Evolutionary conservation across 1,284 basidiomycete genomes (phyloP), one percentile per base, ranked within the genome.

Genomic region (Takashimella tepidaria): DNA sequence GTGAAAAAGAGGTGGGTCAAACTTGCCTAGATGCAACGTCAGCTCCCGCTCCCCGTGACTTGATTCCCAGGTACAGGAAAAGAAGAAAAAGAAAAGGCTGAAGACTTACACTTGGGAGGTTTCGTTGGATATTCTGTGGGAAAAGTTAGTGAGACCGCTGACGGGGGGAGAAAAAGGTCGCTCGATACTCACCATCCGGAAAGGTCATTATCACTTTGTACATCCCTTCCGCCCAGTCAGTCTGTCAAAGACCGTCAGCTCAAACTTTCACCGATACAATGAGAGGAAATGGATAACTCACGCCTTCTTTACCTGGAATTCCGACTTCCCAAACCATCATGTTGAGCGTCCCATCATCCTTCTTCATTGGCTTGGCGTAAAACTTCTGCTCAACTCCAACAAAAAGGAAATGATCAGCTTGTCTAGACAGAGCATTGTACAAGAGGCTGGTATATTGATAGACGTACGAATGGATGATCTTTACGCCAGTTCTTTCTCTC

Each of bases 401-500:
- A n/a, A n/a, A n/a, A n/a, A n/a, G n/a, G n/a, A n/a, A n/a, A n/a
- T n/a, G n/a, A n/a, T n/a, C n/a, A n/a, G n/a, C n/a, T n/a, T n/a
- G n/a, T n/a, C n/a, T n/a, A n/a, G n/a, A n/a, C n/a, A n/a, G n/a
- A n/a, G n/a, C n/a, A n/a, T n/a, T n/a, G n/a, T n/a, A n/a, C n/a
- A n/a, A n/a, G n/a, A n/a, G n/a, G n/a, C n/a, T n/a, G n/a, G n/a
- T n/a, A n/a, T n/a, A n/a, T n/a, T n/a, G n/a, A 16, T 24, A 41
- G 20, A 84, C 92, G 76, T 76, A 98, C 95, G 68, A 96, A 98
- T 47, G 96, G 96, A 77, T 98, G 96, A 68, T 99, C 96, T 75
- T 95, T 98, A 60, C 96, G 79, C 96, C 96, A 99, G 69, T 96
- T 91, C 78, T 98, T 98, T 68, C 96, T 85, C 78, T 99, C 96